Evolutionary conservation across 768 basidiomycete genomes (phyloP).

Genomic region (Lactarius sanguifluus): DNA sequence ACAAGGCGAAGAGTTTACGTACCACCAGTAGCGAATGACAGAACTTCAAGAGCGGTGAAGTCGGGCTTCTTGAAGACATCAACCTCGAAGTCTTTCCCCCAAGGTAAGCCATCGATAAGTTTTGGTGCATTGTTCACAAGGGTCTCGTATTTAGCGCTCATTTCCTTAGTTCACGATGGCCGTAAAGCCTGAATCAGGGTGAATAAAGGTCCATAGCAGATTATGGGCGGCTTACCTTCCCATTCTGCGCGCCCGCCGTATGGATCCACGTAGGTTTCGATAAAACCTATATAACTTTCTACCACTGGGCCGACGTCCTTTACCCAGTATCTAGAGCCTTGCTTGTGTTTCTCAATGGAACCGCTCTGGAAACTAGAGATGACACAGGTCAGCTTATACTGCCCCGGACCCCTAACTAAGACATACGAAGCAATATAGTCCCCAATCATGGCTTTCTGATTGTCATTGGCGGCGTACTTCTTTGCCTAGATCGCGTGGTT

Average conservation of each 20-base stretch:
- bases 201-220: neutral
- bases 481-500: conserved; percentile 51
- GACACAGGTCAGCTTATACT: neutral
- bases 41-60: conserved; percentile 81
- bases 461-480: conserved; percentile 69
- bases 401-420: neutral
- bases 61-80: conserved; percentile 80
- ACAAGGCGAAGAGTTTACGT: conserved; percentile 24
- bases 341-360: conserved; percentile 75
- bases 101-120: conserved; percentile 78
- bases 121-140: conserved; percentile 76
- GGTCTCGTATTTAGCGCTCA: conserved; percentile 77
- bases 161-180: conserved; percentile 83
- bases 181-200: conserved; percentile 64
- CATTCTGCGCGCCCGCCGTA: conserved; percentile 91
- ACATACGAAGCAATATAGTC: conserved; percentile 76
- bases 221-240: conserved; percentile 58
- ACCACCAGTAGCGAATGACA: conserved; percentile 85
- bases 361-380: conserved; percentile 66
- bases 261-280: conserved; percentile 81
- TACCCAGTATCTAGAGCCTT: conserved; percentile 79
- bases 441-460: conserved; percentile 72
- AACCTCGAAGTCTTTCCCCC: conserved; percentile 58
- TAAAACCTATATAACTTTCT: conserved; percentile 84
- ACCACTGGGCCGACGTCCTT: conserved; percentile 85